phyloP scores from a whole-genome alignment of 2,329 filamentous ascomycete genomes.

The Microdochium trichocladiopsis region DNA sequence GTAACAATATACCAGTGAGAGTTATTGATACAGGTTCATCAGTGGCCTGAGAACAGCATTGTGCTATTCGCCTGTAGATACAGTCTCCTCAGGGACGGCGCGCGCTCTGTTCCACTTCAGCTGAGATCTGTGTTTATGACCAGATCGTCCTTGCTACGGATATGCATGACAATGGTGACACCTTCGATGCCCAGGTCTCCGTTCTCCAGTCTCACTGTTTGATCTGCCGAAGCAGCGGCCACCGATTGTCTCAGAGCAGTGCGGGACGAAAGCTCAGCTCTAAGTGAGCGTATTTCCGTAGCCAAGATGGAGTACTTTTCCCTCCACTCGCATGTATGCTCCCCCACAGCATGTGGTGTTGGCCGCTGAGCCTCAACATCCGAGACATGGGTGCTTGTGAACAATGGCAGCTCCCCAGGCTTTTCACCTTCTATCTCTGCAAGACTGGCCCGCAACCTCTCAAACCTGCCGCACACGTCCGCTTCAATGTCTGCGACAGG shows the following conservation, averaged over 20 bases:
- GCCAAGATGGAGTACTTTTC: constrained; percentile 14
- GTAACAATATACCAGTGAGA: too few species aligned
- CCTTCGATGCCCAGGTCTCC: constrained; percentile 37
- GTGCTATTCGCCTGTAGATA: too few species aligned
- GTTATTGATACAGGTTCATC: too few species aligned
- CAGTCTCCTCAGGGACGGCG: too few species aligned
- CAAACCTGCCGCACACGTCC: neutral
- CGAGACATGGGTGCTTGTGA: neutral
- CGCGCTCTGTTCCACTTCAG: neutral
- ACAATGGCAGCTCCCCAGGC: neutral
- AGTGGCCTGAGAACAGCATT: too few species aligned
- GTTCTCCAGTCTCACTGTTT: constrained; percentile 13
- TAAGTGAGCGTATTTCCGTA: constrained; percentile 31
- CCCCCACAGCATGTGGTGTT: neutral
- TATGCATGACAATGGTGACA: constrained; percentile 43
- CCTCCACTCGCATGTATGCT: neutral
- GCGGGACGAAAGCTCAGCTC: constrained; percentile 25
- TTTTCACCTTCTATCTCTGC: neutral
- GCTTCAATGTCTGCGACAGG: neutral
- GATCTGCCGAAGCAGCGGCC: constrained; percentile 12
- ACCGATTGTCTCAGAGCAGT: constrained; percentile 1
- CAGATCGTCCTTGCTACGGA: constrained; percentile 40
- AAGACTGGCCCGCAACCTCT: neutral
- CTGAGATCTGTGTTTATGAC: constrained; percentile 41
- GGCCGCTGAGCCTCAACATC: neutral